Evolutionary conservation across 2,329 filamentous ascomycete species (phyloP), one percentile per base, ranked within the genome.

Genomic region (Phyllosticta citriasiana): DNA sequence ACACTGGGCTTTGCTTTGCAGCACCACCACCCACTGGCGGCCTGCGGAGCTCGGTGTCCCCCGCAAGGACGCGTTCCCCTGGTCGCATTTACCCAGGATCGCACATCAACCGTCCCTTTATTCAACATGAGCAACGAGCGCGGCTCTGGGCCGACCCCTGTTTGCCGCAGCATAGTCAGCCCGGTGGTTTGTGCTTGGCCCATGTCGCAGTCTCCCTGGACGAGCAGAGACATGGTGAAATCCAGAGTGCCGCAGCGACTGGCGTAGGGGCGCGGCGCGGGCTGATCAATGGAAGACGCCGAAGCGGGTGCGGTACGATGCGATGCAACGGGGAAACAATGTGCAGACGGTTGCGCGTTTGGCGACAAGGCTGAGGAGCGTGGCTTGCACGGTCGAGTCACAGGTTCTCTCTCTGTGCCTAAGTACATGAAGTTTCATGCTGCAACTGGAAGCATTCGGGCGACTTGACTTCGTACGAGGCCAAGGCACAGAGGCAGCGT

Each of bases 381-480:
- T 47, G 14, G 40, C 14, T n/a, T 47, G 27, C 9, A 30, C 6
- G 27, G 27, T 4, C 27, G 27, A 30, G 27, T 30, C 27, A 30
- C 27, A 6, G 9, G 27, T 30, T 30, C 3, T 7, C 27, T 8
- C 27, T 8, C 27, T 30, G 6, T 30, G 27, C 4, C 27, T 30
- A 30, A 30, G 27, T 30, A 30, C 27, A 30, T 30, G 27, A 4
- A 30, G 27, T 30, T 30, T 30, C 27, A 30, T 30, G 27, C 27
- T 51, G 47, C 47, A 51, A 51, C 30, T 33, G 7, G 33, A 54
- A 9, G 51, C 52, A 53, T n/a, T 60, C 58, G 58, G 58, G 47
- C 25, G 19, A 47, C 2, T n/a, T 4, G n/a, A 60, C 53, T 47
- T 60, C 58, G 58, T 60, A 60, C 58, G 58, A 60, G 57, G 57